Percentiles rank a stretch among this genome's conserved stretches.
phyloP scores from a whole-genome alignment of 1,284 basidiomycete genomes.

The Mycosarcoma maydis region DNA sequence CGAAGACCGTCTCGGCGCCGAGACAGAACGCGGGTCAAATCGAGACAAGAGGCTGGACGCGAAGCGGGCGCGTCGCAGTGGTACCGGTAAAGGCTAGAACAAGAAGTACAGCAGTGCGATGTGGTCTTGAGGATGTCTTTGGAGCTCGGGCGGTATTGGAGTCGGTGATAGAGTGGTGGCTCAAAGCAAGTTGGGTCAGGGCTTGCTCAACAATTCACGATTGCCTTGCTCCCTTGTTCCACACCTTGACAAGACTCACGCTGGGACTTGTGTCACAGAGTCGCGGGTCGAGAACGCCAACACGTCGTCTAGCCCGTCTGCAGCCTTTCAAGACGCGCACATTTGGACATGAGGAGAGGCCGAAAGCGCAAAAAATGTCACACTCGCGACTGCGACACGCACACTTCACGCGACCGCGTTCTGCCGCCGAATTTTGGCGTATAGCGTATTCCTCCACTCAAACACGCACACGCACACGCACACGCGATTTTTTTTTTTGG shows the following conservation, averaged over 20 bases:
- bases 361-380: slow-evolving; percentile 6
- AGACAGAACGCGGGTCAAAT: not conserved
- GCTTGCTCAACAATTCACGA: no score
- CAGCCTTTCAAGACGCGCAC: slow-evolving; percentile 13
- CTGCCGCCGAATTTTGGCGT: slow-evolving; percentile 43
- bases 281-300: slow-evolving; percentile 9
- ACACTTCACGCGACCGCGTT: slow-evolving; percentile 41
- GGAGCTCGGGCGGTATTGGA: not conserved
- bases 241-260: no score
- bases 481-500: slow-evolving; percentile 1
- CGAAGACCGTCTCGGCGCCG: not conserved
- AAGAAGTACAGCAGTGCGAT: no score
- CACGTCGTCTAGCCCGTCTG: not conserved
- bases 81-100: no score
- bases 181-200: no score
- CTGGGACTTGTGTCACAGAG: no score
- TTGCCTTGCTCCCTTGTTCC: no score
- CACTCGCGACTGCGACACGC: slow-evolving; percentile 20
- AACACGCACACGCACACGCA: slow-evolving; percentile 28
- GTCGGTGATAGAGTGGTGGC: not conserved
- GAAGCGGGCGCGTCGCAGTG: not conserved
- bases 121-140: not conserved
- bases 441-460: slow-evolving; percentile 2
- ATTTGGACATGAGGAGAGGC: slow-evolving; percentile 19
- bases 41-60: not conserved